Evolutionary conservation across 192 early-diverging fungal species (phyloP).

Genomic region (Phycomyces blakesleeanus): DNA sequence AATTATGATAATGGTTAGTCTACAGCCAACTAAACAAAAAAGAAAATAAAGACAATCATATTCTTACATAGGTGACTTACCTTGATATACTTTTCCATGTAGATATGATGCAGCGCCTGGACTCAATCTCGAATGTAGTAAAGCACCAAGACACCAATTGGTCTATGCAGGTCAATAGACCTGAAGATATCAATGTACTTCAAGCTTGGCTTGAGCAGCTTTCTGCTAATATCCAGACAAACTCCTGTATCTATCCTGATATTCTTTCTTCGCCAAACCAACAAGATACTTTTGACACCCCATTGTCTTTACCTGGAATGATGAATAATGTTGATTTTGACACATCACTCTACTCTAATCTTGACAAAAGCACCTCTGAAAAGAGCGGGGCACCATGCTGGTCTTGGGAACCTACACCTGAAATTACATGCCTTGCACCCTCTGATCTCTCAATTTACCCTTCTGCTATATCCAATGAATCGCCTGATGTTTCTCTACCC

Average conservation of each 20-base stretch:
- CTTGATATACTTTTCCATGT: not conserved
- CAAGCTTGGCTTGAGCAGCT: conserved; percentile 29
- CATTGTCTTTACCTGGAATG: too few relatives aligned
- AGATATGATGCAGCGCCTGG: conserved; percentile 25
- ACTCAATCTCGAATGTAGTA: conserved; percentile 12
- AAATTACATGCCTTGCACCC: not conserved
- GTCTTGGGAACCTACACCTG: conserved; percentile 1
- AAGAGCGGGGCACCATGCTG: not conserved
- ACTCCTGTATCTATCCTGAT: conserved; percentile 13
- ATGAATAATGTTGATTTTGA: not conserved
- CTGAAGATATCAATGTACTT: conserved; percentile 11
- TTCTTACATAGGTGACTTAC: too few relatives aligned
- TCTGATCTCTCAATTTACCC: conserved; percentile 1
- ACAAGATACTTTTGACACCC: not conserved
- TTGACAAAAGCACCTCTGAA: not conserved
- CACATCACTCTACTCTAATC: not conserved
- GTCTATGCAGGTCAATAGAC: conserved; percentile 2
- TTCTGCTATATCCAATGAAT: not conserved
- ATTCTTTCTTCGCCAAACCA: not conserved
- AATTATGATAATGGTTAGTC: conserved; percentile 22
- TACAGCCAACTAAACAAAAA: not conserved
- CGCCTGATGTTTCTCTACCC: not conserved
- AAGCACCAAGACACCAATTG: not conserved
- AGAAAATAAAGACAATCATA: too few relatives aligned
- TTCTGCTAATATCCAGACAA: conserved; percentile 21